phyloP scores from a whole-genome alignment of 2,329 filamentous ascomycete genomes.

The Dactylellina cionopaga region DNA sequence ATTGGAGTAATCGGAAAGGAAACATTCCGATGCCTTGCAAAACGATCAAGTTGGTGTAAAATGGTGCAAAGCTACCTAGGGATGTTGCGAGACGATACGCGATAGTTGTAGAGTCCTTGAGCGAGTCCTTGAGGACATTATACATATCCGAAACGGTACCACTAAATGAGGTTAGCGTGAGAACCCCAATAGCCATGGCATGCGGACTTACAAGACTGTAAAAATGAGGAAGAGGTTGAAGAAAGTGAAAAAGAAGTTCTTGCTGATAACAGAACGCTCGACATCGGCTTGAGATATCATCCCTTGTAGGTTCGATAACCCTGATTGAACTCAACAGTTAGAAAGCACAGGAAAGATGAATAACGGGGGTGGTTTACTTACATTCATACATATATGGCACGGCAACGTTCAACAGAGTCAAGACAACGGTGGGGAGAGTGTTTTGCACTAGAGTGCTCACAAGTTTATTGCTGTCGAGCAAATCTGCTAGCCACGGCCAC shows the following conservation, averaged over 20 bases:
- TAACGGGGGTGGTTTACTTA: slow-evolving; percentile 61
- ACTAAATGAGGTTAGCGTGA: slow-evolving; percentile 6
- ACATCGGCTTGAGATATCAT: slow-evolving; percentile 96
- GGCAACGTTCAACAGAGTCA: slow-evolving; percentile 86
- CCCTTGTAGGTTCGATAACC: slow-evolving; percentile 86
- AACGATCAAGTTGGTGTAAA: slow-evolving; percentile 79
- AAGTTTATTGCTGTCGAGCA: slow-evolving; percentile 74
- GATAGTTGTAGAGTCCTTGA: slow-evolving; percentile 81
- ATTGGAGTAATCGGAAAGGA: slow-evolving; percentile 88
- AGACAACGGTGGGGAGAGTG: slow-evolving; percentile 82
- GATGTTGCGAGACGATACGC: slow-evolving; percentile 79
- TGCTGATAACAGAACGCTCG: slow-evolving; percentile 92
- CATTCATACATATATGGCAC: slow-evolving; percentile 96
- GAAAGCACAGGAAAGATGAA: neutral
- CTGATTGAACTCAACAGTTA: slow-evolving; percentile 58
- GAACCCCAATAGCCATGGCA: neutral
- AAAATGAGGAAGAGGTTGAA: slow-evolving; percentile 99
- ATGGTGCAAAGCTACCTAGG: slow-evolving; percentile 77
- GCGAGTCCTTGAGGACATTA: slow-evolving; percentile 74
- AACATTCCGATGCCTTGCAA: slow-evolving; percentile 93
- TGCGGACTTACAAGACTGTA: slow-evolving; percentile 72
- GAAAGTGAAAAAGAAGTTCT: slow-evolving; percentile 99
- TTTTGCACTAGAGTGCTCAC: slow-evolving; percentile 83
- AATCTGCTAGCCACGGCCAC: slow-evolving; percentile 74
- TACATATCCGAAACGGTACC: slow-evolving; percentile 81